Evolutionary conservation across 768 basidiomycete genomes (phyloP), one percentile per base, ranked within the genome.

Genomic region (Russula compacta): DNA sequence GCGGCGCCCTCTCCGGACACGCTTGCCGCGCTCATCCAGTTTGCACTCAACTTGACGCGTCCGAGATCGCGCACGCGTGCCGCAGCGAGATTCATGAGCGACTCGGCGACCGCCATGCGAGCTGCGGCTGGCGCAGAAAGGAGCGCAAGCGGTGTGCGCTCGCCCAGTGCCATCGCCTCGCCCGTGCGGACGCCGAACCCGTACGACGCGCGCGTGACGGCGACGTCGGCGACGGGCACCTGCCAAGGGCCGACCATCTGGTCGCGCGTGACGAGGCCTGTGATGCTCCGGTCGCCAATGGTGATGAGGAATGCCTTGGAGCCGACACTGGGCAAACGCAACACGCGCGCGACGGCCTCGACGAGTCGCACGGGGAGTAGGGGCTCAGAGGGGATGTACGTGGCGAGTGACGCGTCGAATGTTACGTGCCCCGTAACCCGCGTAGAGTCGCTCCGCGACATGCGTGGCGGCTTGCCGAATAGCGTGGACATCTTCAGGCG

Each of bases 161-260:
- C 97, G 12, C 97, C 97, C 83, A 98, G 90, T 6, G 95, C 91
- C 97, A 99, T 98, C 4, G 95, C 94, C 74, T 99, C 97, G 6
- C 97, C 97, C 7, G 77, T 78, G 8, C 78, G 71, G 38, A 89
- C 82, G 54, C 91, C 83, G 73, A 98, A 98, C 0, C 97, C 95
- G 71, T 97, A 97, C 7, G 93, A 85, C 0, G 92, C 80, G n/a
- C 89, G 86, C 5, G 95, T 99, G 46, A 98, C 92, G 3, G 95
- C 97, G 53, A 97, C 95, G 67, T 99, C 95, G 19, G 95, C 89
- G 7, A 98, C 92, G 40, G 97, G 95, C 10, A 98, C 89, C 74
- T 99, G 97, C 89, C 91, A 99, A 0, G 95, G 95, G 0, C 97
- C 97, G 24, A 98, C 92, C 95, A 99, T 98, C 73, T 99, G 97